These are phyloP conservation scores for Fusarium globosum DNA, from an alignment of 2,329 filamentous ascomycete species.

Conservation along the genomic window DNA sequence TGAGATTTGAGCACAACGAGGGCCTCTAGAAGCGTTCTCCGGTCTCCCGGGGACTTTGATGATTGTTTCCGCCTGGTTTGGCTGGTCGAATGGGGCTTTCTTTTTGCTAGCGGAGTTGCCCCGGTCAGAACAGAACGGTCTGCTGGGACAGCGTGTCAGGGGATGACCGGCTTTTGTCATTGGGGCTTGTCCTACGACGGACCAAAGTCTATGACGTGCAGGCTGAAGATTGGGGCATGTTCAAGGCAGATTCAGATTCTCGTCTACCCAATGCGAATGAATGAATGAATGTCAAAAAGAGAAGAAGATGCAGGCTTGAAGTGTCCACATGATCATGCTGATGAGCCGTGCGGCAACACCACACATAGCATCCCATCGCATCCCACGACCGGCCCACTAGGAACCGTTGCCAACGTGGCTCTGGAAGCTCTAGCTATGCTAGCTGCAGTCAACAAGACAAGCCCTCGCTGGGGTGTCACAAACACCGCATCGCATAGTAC, in stretches of 20 bases:
- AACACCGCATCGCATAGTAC: constrained; percentile 14
- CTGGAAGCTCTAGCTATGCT: constrained; percentile 2
- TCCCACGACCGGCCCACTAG: constrained; percentile 18
- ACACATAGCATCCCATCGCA: neutral
- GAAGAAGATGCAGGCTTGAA: neutral
- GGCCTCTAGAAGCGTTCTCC: constrained; percentile 29
- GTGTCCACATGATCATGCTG: constrained; percentile 21
- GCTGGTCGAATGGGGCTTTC: constrained; percentile 29
- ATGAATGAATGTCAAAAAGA: neutral
- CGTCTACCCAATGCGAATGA: neutral
- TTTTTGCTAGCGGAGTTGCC: constrained; percentile 16
- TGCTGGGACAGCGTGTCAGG: constrained; percentile 26
- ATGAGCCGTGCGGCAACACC: constrained; percentile 14
- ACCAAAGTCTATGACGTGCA: constrained; percentile 31
- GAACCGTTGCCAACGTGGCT: constrained; percentile 37
- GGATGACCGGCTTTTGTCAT: constrained; percentile 23
- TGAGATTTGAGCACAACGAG: constrained; percentile 22
- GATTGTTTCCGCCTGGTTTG: constrained; percentile 35
- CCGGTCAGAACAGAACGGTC: constrained; percentile 16
- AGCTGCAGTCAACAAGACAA: constrained; percentile 14
- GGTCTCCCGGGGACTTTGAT: constrained; percentile 14
- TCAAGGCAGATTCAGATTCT: constrained; percentile 1
- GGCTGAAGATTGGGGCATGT: constrained; percentile 7
- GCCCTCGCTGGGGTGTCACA: constrained; percentile 20
- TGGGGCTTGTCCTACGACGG: constrained; percentile 16